These are phyloP conservation scores for Crassisporium funariophilum DNA, from an alignment of 768 basidiomycete genomes.

Conservation along the genomic window DNA sequence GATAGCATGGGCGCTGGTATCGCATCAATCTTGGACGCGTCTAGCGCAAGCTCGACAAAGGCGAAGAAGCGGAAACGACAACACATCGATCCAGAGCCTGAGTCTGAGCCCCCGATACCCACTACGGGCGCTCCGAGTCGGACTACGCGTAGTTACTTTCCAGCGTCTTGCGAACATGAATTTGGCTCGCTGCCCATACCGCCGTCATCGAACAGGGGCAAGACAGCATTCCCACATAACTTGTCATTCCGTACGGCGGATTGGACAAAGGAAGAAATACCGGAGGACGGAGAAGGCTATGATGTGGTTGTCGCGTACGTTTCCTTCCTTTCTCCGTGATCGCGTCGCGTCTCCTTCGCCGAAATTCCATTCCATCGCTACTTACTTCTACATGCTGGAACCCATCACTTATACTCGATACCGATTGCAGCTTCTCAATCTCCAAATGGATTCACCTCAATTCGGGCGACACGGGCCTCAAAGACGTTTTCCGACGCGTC, in stretches of 20 bases:
- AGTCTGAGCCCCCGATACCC: not conserved
- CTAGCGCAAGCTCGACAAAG: not conserved
- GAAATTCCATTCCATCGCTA: too few relatives aligned
- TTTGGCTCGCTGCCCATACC: conserved; percentile 78
- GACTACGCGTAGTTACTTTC: conserved; percentile 60
- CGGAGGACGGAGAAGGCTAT: conserved; percentile 64
- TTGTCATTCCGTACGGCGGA: conserved; percentile 70
- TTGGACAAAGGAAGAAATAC: conserved; percentile 62
- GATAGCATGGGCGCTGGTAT: too few relatives aligned
- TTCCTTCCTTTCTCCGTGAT: not conserved
- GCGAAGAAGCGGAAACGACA: conserved; percentile 28
- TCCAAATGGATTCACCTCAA: conserved; percentile 94
- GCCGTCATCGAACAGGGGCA: conserved; percentile 30
- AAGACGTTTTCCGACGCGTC: conserved; percentile 65
- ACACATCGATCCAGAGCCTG: not conserved
- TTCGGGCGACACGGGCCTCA: conserved; percentile 72
- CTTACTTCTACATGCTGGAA: too few relatives aligned
- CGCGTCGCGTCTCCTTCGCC: not conserved
- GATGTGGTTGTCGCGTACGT: conserved; percentile 81
- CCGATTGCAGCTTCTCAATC: conserved; percentile 66
- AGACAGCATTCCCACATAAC: conserved; percentile 74
- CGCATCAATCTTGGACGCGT: not conserved
- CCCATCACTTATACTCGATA: not conserved
- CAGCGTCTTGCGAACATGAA: conserved; percentile 72
- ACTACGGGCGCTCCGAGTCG: not conserved